phyloP scores from a whole-genome alignment of 805 yeast genomes.

The Scheffersomyces stipitis region DNA sequence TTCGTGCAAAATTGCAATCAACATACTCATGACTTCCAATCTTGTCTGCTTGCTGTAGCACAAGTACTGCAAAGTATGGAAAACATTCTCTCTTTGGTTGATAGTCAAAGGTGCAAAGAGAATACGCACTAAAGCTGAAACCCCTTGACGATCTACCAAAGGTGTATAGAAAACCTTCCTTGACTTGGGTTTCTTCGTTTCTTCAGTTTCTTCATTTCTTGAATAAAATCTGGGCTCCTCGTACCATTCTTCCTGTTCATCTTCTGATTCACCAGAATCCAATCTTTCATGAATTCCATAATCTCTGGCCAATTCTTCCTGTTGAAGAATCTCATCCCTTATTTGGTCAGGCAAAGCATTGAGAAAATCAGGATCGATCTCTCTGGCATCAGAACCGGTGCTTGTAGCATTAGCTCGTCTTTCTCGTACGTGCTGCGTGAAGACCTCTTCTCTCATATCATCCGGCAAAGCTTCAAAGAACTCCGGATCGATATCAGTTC shows the following conservation, averaged over 20 bases:
- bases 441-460: constrained; percentile 89
- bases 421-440: constrained; percentile 79
- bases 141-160: constrained; percentile 71
- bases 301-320: constrained; percentile 49
- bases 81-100: constrained; percentile 59
- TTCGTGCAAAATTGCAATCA: constrained; percentile 71
- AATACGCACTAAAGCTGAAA: constrained; percentile 68
- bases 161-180: constrained; percentile 55
- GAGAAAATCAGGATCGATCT: constrained; percentile 76
- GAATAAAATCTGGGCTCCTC: neutral
- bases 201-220: neutral
- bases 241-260: constrained; percentile 15
- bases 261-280: constrained; percentile 23
- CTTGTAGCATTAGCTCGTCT: constrained; percentile 59
- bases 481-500: constrained; percentile 90
- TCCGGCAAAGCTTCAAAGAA: constrained; percentile 88
- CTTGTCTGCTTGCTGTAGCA: constrained; percentile 80
- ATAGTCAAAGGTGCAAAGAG: constrained; percentile 72
- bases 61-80: constrained; percentile 62
- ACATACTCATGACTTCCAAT: constrained; percentile 65
- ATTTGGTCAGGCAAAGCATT: constrained; percentile 74
- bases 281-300: constrained; percentile 23
- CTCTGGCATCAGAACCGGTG: constrained; percentile 49
- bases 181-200: constrained; percentile 8
- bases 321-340: constrained; percentile 61